A percentile compares a stretch with the other conserved stretches of the same genome.
phyloP scores from a whole-genome alignment of 257 asterid genomes.

The Salvia splendens region DNA sequence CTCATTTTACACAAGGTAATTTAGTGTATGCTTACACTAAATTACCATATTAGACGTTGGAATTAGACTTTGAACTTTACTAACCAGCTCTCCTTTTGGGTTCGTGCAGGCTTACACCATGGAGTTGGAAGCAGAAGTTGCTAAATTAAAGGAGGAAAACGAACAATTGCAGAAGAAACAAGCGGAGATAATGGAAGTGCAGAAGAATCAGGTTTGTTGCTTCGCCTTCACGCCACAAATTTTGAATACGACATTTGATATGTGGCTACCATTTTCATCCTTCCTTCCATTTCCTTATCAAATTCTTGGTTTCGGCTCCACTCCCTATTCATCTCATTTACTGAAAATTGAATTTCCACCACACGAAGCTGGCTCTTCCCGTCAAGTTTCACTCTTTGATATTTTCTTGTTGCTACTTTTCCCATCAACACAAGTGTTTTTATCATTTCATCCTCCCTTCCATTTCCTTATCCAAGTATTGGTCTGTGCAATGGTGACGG shows the following conservation, averaged over 20 bases:
- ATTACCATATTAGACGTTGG: not conserved
- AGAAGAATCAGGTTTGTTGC: conserved; percentile 45
- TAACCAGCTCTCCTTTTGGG: conserved; percentile 7
- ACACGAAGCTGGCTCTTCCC: not conserved
- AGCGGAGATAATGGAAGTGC: conserved; percentile 45
- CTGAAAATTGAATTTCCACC: not conserved
- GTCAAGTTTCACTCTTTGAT: not conserved
- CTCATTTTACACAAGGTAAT: conserved; percentile 24
- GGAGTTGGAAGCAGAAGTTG: conserved; percentile 94
- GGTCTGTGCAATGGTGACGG: no score
- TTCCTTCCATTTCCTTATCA: not conserved
- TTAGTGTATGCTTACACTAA: conserved; percentile 13
- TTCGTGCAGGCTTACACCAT: conserved; percentile 65
- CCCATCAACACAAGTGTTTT: not conserved
- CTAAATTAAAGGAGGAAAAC: conserved; percentile 86
- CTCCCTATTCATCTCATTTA: not conserved
- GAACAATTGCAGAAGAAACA: conserved; percentile 68
- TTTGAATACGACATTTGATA: not conserved
- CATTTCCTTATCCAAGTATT: no score
- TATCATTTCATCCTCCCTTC: not conserved
- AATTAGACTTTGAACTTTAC: not conserved
- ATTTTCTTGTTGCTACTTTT: not conserved
- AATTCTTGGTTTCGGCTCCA: not conserved
- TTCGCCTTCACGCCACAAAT: conserved; percentile 9
- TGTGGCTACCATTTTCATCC: no score